phyloP scores from a whole-genome alignment of 1,139 yeast genomes.

The Saccharomycopsis hybrid region DNA sequence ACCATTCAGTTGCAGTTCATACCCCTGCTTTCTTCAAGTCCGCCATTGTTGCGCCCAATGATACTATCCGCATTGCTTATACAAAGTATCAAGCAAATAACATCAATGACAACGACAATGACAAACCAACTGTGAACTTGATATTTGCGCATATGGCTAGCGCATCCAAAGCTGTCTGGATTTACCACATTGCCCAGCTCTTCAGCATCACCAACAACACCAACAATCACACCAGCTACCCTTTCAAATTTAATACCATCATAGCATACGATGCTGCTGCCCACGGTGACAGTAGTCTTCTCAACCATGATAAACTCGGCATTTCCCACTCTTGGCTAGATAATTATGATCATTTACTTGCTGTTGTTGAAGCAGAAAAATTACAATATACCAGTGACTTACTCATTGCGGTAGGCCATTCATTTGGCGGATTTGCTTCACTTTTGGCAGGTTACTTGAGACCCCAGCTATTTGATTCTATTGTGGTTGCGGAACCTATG shows the following conservation, averaged over 20 bases:
- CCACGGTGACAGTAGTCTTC: constrained; percentile 60
- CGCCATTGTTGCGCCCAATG: no score
- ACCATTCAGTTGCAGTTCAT: no score
- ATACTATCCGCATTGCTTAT: no score
- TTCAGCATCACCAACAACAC: no score
- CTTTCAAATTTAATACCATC: constrained; percentile 34
- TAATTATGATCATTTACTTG: background rate
- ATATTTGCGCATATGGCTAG: no score
- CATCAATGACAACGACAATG: no score
- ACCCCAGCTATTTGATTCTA: background rate
- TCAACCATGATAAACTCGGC: constrained; percentile 49
- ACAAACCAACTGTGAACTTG: no score
- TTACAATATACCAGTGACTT: background rate
- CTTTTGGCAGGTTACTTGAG: background rate
- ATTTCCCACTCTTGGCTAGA: constrained; percentile 3
- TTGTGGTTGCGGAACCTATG: background rate
- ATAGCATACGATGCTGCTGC: constrained; percentile 50
- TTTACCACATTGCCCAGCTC: no score
- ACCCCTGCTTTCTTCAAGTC: no score
- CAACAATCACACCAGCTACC: background rate
- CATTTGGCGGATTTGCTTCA: background rate
- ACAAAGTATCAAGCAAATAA: no score
- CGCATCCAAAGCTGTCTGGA: no score
- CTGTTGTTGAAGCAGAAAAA: background rate
- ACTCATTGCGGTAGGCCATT: background rate